Base-by-base conservation (phyloP, 1,284 basidiomycete species). In the Tetrapyrgos nigripes region DNA sequence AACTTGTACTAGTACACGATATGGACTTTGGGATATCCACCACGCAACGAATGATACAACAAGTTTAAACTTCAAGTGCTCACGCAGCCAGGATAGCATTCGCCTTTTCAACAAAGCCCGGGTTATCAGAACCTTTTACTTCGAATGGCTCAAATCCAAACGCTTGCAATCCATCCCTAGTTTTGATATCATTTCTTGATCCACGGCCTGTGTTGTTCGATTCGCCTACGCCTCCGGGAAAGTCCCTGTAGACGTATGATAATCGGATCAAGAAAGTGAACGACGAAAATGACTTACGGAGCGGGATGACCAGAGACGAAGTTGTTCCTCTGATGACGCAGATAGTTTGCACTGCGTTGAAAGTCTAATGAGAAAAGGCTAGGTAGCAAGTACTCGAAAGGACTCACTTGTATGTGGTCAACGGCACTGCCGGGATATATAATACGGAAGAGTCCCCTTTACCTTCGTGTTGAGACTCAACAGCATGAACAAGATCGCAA, bases 371-470 rank as follows among this genome's bases (percentile, higher is more conserved):
- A 5, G 19, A 33, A 52, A 40, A 11, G 8, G 3, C 11, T 5
- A 45, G 14, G n/a, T n/a, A n/a, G n/a, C n/a, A n/a, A n/a, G n/a
- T n/a, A n/a, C n/a, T n/a, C n/a, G n/a, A n/a, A n/a, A n/a, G n/a
- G n/a, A n/a, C n/a, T 64, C 58, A 85, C 86, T 91, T 93, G 59
- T 82, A 21, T 9, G 29, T 31, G 5, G 60, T 62, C 17, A 92
- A 75, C 0, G 92, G 92, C 0, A 86, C 86, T 2, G 91, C 86
- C 0, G 91, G 92, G 58, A 93, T 93, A 70, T 94, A 94, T 57
- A 94, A 67, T 21, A 94, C 91, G 0, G 87, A 88, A 0, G 90
- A 91, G 64, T 93, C 89, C 3, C 75, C 76, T 13, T 68, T 65
- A 0, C 93, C 92, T 11, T 66, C 66, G 68, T 93, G 90, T 24